These are phyloP conservation scores for Castanopsis chinensis DNA, from an alignment of 306 rosid species.

Conservation along the genomic window DNA sequence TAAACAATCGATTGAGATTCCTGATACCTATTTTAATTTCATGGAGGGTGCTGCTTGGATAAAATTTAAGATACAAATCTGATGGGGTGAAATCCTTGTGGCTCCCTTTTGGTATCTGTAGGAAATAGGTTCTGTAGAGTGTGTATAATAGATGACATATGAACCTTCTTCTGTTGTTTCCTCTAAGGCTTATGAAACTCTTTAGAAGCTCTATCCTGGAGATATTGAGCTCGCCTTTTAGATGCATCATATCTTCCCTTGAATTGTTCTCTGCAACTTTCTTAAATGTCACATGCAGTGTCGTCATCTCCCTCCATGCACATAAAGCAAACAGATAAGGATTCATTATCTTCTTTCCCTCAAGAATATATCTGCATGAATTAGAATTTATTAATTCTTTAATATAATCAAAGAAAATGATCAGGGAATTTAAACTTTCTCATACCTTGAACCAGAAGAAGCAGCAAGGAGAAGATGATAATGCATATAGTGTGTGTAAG, in stretches of 20 bases:
- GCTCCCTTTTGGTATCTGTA: slow-evolving; percentile 29
- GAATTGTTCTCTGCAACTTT: slow-evolving; percentile 23
- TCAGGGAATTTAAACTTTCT: not conserved
- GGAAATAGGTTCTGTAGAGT: slow-evolving; percentile 28
- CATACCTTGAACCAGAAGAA: slow-evolving; percentile 33
- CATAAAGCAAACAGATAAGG: slow-evolving; percentile 25
- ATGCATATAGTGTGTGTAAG: slow-evolving; percentile 39
- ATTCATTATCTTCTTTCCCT: slow-evolving; percentile 34
- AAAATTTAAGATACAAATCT: not conserved
- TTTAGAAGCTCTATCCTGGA: slow-evolving; percentile 27
- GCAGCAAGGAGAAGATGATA: slow-evolving; percentile 36
- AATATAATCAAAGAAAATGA: slow-evolving; percentile 3
- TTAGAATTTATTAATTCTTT: not conserved
- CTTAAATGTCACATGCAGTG: slow-evolving; percentile 23
- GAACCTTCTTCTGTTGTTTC: slow-evolving; percentile 25
- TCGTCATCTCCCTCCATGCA: slow-evolving; percentile 36
- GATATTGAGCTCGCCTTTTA: slow-evolving; percentile 26
- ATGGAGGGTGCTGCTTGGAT: slow-evolving; percentile 15
- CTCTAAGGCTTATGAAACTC: slow-evolving; percentile 27
- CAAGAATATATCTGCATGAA: slow-evolving; percentile 33
- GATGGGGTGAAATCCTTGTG: slow-evolving; percentile 8
- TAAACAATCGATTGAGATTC: not conserved
- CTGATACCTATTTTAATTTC: slow-evolving; percentile 28
- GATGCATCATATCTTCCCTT: slow-evolving; percentile 6
- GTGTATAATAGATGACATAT: slow-evolving; percentile 12